Percentiles rank a stretch among this genome's conserved stretches.
Conservation (phyloP, 108 stramenopile species). For the Nannochloropsis salina region DNA sequence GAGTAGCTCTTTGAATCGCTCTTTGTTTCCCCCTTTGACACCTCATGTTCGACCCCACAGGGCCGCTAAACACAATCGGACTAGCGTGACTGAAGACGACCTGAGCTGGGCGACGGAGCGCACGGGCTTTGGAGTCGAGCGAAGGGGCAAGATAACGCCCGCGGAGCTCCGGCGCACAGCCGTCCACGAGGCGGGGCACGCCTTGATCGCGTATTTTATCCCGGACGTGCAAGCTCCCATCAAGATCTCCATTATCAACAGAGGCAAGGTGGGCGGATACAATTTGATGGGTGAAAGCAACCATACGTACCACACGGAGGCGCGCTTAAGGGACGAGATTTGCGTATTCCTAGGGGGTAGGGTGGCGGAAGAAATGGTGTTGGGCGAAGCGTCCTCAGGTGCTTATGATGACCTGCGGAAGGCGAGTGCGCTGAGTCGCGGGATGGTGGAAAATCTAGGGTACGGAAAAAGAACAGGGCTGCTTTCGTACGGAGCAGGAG, state of each 20-base stretch:
- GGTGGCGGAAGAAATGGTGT: slow-evolving; percentile 34
- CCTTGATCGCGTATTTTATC: slow-evolving; percentile 18
- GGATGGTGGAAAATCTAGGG: slow-evolving; percentile 27
- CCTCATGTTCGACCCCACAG: not conserved
- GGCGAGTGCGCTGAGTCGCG: slow-evolving; percentile 22
- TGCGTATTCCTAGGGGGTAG: slow-evolving; percentile 27
- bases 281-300: not conserved
- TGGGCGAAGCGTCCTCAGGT: slow-evolving; percentile 25
- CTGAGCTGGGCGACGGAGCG: slow-evolving; percentile 30
- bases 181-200: slow-evolving; percentile 41
- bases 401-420: slow-evolving; percentile 32
- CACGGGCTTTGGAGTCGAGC: slow-evolving; percentile 21
- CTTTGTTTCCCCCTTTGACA: not conserved
- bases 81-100: slow-evolving; percentile 10
- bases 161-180: slow-evolving; percentile 10
- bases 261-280: not conserved
- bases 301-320: slow-evolving; percentile 24
- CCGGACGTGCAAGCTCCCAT: not conserved
- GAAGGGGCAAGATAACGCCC: not conserved
- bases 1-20: not conserved
- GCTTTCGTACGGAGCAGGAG: not conserved
- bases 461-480: not conserved
- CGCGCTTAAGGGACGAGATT: slow-evolving; percentile 2
- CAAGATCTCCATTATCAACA: slow-evolving; percentile 28
- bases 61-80: slow-evolving; percentile 12